Evolutionary conservation across 2,329 filamentous ascomycete genomes (phyloP).

Genomic region (Pezicula neosporulosa): DNA sequence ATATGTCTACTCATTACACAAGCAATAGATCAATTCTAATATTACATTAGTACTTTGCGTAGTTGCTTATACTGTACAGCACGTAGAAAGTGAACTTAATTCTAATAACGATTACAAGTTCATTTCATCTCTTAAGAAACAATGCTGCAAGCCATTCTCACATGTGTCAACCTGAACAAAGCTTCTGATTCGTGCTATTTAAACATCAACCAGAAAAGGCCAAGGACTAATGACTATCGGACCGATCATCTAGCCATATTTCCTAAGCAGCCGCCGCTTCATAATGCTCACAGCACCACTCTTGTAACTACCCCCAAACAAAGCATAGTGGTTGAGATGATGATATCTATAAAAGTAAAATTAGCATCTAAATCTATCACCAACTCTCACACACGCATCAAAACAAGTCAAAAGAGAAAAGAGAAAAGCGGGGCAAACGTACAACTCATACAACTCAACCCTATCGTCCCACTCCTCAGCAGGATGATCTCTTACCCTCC

Average conservation of each 20-base stretch:
- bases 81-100: no score
- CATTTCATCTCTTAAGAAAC: no score
- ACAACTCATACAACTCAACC: conserved; percentile 77
- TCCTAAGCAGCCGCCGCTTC: conserved; percentile 62
- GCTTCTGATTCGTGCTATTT: no score
- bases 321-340: conserved; percentile 70
- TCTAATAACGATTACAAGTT: no score
- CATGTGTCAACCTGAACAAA: no score
- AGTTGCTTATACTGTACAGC: no score
- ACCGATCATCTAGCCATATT: conserved; percentile 51
- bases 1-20: no score
- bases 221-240: conserved; percentile 34
- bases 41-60: no score
- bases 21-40: no score
- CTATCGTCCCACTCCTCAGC: conserved; percentile 82
- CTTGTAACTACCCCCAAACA: conserved; percentile 80
- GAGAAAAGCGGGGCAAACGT: conserved; percentile 33
- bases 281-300: conserved; percentile 77
- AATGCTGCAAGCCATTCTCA: no score
- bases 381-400: background rate
- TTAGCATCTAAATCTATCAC: conserved; percentile 2
- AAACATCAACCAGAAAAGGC: no score
- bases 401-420: background rate
- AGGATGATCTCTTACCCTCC: conserved; percentile 79
- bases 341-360: conserved; percentile 60